Conservation (phyloP, 805 yeast species). For the Isabelozyma rhagii region DNA sequence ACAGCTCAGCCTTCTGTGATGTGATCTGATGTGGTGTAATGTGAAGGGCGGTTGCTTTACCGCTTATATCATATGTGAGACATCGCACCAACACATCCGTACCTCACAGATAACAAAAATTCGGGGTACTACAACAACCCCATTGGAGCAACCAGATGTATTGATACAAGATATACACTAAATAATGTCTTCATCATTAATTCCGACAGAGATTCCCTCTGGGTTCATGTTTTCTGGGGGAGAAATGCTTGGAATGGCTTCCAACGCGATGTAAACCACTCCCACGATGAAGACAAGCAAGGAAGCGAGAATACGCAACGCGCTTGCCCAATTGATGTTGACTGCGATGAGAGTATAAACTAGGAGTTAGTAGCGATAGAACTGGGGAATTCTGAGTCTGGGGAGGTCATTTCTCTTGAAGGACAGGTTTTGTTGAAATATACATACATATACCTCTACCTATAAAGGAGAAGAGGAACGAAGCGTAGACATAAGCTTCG, state of each 20-base stretch:
- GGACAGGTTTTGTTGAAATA: no score
- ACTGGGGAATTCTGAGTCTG: constrained; percentile 5
- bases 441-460: constrained; percentile 70
- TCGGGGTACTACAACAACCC: not conserved
- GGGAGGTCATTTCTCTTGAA: not conserved
- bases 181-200: constrained; percentile 39
- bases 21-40: no score
- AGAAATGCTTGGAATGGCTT: constrained; percentile 69
- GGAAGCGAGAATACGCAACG: constrained; percentile 57
- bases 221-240: constrained; percentile 79
- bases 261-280: constrained; percentile 54
- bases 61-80: no score
- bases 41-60: no score
- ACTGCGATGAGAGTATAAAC: constrained; percentile 38
- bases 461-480: constrained; percentile 66
- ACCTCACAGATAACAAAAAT: not conserved
- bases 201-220: constrained; percentile 37
- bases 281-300: constrained; percentile 61
- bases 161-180: constrained; percentile 6
- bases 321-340: constrained; percentile 46
- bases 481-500: constrained; percentile 61
- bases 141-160: not conserved
- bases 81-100: not conserved
- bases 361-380: constrained; percentile 13
- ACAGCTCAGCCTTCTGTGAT: not conserved